phyloP scores from a whole-genome alignment of 306 rosid genomes.

The Lathyrus aphaca region DNA sequence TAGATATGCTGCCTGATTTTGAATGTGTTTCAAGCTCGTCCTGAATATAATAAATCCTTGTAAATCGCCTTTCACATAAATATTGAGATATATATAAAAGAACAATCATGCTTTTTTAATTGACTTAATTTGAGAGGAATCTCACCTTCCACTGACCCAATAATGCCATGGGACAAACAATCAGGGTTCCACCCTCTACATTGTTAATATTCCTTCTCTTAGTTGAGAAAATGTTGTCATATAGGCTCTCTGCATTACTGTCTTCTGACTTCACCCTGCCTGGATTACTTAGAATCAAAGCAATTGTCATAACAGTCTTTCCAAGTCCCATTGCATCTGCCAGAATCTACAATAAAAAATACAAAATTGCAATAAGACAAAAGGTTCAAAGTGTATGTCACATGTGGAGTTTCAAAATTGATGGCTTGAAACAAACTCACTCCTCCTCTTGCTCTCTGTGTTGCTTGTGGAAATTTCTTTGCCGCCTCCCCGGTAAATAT shows the following conservation, averaged over 20 bases:
- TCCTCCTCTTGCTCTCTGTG: conserved; percentile 89
- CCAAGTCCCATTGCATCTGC: conserved; percentile 99
- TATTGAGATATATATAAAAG: neutral
- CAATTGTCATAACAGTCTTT: conserved; percentile 92
- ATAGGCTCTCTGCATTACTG: neutral
- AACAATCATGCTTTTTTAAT: neutral
- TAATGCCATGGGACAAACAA: conserved; percentile 93
- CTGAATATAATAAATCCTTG: conserved; percentile 47
- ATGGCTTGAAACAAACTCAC: conserved; percentile 55
- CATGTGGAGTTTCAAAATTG: neutral
- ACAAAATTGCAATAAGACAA: conserved; percentile 34
- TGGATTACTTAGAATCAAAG: conserved; percentile 66
- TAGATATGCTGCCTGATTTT: conserved; percentile 55
- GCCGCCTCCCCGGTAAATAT: conserved; percentile 79
- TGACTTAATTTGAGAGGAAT: neutral
- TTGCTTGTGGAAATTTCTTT: conserved; percentile 65
- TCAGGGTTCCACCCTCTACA: conserved; percentile 74
- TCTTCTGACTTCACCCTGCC: conserved; percentile 48
- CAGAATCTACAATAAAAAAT: conserved; percentile 52
- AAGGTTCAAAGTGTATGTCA: neutral
- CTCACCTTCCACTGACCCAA: conserved; percentile 90
- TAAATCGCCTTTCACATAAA: conserved; percentile 33
- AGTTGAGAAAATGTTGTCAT: conserved; percentile 25
- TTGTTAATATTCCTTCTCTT: conserved; percentile 38
- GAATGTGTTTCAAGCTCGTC: conserved; percentile 90